Base-by-base conservation (phyloP, 805 yeast genomes). In the Yamadazyma ubonensis region DNA sequence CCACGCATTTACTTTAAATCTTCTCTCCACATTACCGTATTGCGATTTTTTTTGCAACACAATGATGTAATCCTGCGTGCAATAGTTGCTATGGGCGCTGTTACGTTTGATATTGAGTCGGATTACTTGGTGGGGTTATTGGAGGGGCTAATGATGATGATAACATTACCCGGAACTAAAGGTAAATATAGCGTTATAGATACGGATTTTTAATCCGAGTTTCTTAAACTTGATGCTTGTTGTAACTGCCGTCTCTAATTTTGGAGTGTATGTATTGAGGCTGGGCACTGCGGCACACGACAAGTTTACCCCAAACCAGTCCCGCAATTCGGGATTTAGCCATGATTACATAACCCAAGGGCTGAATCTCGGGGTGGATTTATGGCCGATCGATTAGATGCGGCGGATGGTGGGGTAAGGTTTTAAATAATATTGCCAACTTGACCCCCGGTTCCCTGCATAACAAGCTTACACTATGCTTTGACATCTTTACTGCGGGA, bases 311-410 rank as follows among this genome's bases (percentile, higher is more conserved):
- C 39, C 39, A 30, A 39, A 31, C 47, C 36, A 3, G 42, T 40
- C 11, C 62, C 45, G 33, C 41, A 35, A 15, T 23, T 30, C 41
- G 41, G 41, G 17, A 17, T 37, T 37, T 37, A 25, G 31, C 19
- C 8, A 14, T 15, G 6, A 6, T 23, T 11, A n/a, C 10, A 14
- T 21, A 19, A 15, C 12, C 26, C 11, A 9, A 30, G 36, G 42
- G 29, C 19, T 17, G 37, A 38, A 38, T 32, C 36, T 38, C 42
- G 37, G 37, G 18, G 23, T 18, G 20, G 23, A 27, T 4, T 32
- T 32, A 32, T 19, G 18, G 12, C 35, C 35, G 35, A 32, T 20
- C 18, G 6, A 6, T 12, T 10, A 14, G n/a, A n/a, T n/a, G 12
- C 16, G 20, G 14, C 25, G 18, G 6, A 14, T 20, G 35, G 35